Percentiles rank a stretch among this genome's conserved stretches.
phyloP scores from a whole-genome alignment of 306 rosid species.

The Begonia loranthoides region DNA sequence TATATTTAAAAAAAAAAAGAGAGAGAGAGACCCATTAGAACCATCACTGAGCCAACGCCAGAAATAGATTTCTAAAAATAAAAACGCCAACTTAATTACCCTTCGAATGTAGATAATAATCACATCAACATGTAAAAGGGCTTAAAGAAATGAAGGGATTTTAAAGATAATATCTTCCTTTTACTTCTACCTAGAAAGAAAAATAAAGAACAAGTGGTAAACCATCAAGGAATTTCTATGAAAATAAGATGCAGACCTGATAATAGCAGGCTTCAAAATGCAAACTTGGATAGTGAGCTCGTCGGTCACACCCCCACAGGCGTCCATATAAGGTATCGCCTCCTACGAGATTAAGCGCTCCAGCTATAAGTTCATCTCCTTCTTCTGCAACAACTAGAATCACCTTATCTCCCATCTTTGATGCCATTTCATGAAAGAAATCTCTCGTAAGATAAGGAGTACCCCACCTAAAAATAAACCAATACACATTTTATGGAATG shows the following conservation, averaged over 20 bases:
- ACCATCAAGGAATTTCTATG: neutral
- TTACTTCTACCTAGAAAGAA: neutral
- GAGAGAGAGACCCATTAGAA: too few relatives aligned
- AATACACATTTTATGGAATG: slow-evolving; percentile 10
- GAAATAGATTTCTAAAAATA: too few relatives aligned
- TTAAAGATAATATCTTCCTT: too few relatives aligned
- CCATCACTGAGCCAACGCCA: too few relatives aligned
- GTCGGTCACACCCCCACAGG: slow-evolving; percentile 84
- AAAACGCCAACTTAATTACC: too few relatives aligned
- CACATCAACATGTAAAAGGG: too few relatives aligned
- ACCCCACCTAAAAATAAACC: slow-evolving; percentile 71
- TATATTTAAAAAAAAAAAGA: too few relatives aligned
- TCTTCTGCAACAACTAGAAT: slow-evolving; percentile 82
- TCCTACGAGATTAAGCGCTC: slow-evolving; percentile 91
- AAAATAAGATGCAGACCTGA: slow-evolving; percentile 41
- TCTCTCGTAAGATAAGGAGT: slow-evolving; percentile 76
- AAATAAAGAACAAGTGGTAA: slow-evolving; percentile 1
- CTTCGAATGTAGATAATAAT: too few relatives aligned
- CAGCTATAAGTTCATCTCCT: slow-evolving; percentile 73
- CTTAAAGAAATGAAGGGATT: too few relatives aligned
- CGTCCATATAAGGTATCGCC: slow-evolving; percentile 92
- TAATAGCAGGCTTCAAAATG: slow-evolving; percentile 98
- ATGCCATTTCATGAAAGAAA: slow-evolving; percentile 70
- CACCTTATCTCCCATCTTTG: slow-evolving; percentile 82
- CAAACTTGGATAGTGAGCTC: slow-evolving; percentile 60